phyloP scores from a whole-genome alignment of 2,329 filamentous ascomycete genomes.

The Ilyonectria sp. region DNA sequence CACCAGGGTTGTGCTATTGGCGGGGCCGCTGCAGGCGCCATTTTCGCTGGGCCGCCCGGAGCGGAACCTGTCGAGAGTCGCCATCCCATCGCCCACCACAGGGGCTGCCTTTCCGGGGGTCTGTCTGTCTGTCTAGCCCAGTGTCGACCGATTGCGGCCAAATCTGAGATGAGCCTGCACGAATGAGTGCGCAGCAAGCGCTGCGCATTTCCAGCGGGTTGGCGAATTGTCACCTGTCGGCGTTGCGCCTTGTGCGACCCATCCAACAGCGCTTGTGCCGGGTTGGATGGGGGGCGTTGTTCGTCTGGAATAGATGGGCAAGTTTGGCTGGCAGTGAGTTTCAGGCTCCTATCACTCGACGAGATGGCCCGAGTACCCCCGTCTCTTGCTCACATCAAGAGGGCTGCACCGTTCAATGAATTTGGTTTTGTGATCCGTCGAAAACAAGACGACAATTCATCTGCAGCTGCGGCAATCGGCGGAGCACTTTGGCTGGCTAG shows the following conservation, averaged over 20 bases:
- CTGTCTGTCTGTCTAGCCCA: conserved; percentile 28
- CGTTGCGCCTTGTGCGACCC: conserved; percentile 41
- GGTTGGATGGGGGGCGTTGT: conserved; percentile 24
- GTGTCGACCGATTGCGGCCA: conserved; percentile 34
- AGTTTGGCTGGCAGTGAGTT: conserved; percentile 12
- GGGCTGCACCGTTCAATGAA: not conserved
- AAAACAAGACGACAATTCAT: not conserved
- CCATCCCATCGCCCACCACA: conserved; percentile 26
- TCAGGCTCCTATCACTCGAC: conserved; percentile 7
- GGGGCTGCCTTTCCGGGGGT: conserved; percentile 31
- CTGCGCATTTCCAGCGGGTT: conserved; percentile 21
- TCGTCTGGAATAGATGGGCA: conserved; percentile 10
- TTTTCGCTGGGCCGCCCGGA: conserved; percentile 33
- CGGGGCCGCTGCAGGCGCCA: conserved; percentile 42
- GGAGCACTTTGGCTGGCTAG: not conserved
- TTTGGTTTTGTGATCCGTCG: not conserved
- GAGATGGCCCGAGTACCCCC: not conserved
- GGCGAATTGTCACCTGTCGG: conserved; percentile 32
- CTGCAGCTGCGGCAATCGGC: not conserved
- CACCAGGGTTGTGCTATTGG: conserved; percentile 31
- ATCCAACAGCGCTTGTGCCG: conserved; percentile 25
- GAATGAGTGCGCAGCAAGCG: conserved; percentile 45
- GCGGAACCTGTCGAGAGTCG: conserved; percentile 29
- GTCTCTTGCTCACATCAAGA: not conserved
- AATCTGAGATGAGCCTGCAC: conserved; percentile 45